Evolutionary conservation across 495 filamentous ascomycete species (phyloP), one percentile per base, ranked within the genome.

Genomic region (Darksidea phi): DNA sequence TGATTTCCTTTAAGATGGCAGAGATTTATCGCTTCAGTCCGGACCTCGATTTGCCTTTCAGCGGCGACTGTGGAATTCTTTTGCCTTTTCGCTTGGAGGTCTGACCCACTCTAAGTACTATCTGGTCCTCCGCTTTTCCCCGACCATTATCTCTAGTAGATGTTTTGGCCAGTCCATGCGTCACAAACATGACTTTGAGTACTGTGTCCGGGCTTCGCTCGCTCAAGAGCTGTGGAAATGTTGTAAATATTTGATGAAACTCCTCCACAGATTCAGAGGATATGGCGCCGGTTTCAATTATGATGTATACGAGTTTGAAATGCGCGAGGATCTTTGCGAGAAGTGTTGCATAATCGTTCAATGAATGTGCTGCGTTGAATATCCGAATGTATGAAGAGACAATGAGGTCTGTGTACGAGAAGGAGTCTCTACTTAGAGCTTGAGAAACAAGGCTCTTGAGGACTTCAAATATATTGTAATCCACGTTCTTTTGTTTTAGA

Each of bases 371-470:
- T 17, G 54, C 41, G 13, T 49, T 7, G 54, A 57, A 57, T 21
- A 12, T 36, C 8, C 54, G 45, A 3, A 57, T 12, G 6, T 57
- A 7, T 11, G n/a, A 57, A 10, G 54, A 48, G 12, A 57, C 2
- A 10, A 20, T 20, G 20, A 26, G 20, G 26, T 57, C 54, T 2
- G 43, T 57, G 43, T 28, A 43, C 5, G 24, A 4, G n/a, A 21
- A 7, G 23, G 13, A 48, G 21, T 48, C 54, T 17, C 6, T 7
- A 15, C 18, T 36, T 7, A 57, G 26, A 6, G 25, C n/a, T 36
- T 57, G 54, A 23, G 26, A 49, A 5, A 57, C 37, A 7, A 57
- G 26, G 21, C 54, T 48, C 43, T 57, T 57, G 36, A 57, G 24
- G 5, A 49, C 43, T 15, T 57, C 54, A 17, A 57, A 47, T 23